These are phyloP conservation scores for Leishmania gerbilli DNA, from an alignment of 208 protist species.

Conservation along the genomic window DNA sequence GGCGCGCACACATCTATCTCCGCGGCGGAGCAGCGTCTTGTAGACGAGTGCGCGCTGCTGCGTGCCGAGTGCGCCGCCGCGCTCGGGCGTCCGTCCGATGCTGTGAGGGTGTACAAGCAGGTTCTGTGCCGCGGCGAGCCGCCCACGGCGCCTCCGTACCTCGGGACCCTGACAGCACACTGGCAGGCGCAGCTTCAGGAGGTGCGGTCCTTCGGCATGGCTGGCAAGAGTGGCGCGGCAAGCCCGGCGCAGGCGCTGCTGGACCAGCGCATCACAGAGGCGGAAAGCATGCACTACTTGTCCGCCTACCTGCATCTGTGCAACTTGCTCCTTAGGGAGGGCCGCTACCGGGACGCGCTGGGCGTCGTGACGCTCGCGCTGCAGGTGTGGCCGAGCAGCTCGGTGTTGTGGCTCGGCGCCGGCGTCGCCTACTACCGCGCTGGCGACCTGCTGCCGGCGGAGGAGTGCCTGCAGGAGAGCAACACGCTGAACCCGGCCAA, in stretches of 20 bases:
- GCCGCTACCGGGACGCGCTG: constrained; percentile 74
- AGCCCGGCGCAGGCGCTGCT: constrained; percentile 1
- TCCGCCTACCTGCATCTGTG: constrained; percentile 75
- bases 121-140: constrained; percentile 41
- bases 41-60: constrained; percentile 55
- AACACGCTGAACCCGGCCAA: constrained; percentile 88
- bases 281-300: constrained; percentile 13
- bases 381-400: constrained; percentile 67
- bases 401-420: constrained; percentile 86
- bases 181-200: constrained; percentile 12
- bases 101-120: constrained; percentile 56
- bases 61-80: constrained; percentile 63
- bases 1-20: background rate
- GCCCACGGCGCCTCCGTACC: constrained; percentile 18
- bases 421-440: constrained; percentile 87
- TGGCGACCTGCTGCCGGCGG: constrained; percentile 58
- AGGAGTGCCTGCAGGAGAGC: constrained; percentile 89
- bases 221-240: background rate
- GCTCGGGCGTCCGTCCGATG: constrained; percentile 52
- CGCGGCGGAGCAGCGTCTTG: background rate
- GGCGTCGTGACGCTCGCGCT: constrained; percentile 73
- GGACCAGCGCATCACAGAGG: constrained; percentile 13
- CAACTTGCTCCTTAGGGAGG: constrained; percentile 73
- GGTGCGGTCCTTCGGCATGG: background rate
- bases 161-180: constrained; percentile 19